Evolutionary conservation across 2,329 filamentous ascomycete species (phyloP), one percentile per base, ranked within the genome.

Genomic region (Aspergillus melleus): DNA sequence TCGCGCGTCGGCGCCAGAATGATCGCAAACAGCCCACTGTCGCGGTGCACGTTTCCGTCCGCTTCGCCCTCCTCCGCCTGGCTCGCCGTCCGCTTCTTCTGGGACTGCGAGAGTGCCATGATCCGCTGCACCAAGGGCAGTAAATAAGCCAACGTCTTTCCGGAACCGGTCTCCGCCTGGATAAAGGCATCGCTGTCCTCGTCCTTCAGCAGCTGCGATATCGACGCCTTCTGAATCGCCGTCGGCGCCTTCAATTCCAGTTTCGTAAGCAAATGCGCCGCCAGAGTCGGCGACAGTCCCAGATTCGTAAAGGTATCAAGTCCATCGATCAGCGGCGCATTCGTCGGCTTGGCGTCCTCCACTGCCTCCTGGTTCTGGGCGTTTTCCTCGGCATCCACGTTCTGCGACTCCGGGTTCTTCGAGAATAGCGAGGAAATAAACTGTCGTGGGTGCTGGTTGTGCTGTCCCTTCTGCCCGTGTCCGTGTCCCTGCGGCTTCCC

Each of bases 141-240:
- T 4, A 99, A 83, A 74, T 99, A 99, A n/a, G 95, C 91, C 61
- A 99, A 79, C 0, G 95, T 99, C 79, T 99, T 99, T 78, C 95
- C 95, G 0, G 95, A 99, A 67, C 95, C 95, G 0, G 95, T 99
- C 78, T 99, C 90, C 2, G 95, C 96, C 74, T 98, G 95, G 36
- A 99, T 89, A 70, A 99, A 99, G 2, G 93, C 93, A 79, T 99
- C 95, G 50, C 86, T 88, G 68, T 96, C 90, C 55, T 90, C 88
- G 47, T 42, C 36, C 14, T 88, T 88, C 49, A 96, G 77, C 62
- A 99, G 79, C 68, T 95, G 88, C 47, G 90, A 84, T 44, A 99
- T 88, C 0, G 94, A 90, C 62, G 91, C 91, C 68, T 93, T 93
- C 77, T 99, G 95, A 72, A 99, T 97, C 0, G 91, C 92, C 0